These are phyloP conservation scores for Neocallimastix lanati DNA, from an alignment of 192 early-diverging fungal species.

Conservation along the genomic window DNA sequence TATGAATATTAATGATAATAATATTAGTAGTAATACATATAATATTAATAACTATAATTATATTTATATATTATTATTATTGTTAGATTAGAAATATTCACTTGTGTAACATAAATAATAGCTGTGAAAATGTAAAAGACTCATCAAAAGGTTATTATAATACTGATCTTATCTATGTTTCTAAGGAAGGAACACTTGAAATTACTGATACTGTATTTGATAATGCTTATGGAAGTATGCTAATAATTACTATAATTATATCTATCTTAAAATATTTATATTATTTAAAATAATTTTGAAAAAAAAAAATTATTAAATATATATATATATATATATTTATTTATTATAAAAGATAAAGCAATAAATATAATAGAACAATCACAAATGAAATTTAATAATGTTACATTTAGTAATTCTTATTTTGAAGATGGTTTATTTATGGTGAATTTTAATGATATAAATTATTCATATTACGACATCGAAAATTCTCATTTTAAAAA, in stretches of 20 bases:
- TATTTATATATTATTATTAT: no score
- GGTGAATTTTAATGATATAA: neutral
- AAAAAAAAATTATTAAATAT: no score
- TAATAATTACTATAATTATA: no score
- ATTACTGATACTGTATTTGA: neutral
- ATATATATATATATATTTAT: no score
- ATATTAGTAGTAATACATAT: no score
- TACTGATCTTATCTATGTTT: neutral
- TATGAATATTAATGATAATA: no score
- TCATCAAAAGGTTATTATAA: neutral
- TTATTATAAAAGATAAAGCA: no score
- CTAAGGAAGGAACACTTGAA: neutral
- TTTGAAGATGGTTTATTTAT: neutral
- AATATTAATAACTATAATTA: no score
- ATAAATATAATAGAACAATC: no score
- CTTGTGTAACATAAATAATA: neutral
- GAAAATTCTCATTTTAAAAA: neutral
- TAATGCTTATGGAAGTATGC: no score
- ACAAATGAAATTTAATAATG: neutral
- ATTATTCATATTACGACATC: neutral
- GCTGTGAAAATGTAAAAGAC: neutral
- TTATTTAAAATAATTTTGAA: no score
- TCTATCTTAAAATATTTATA: no score
- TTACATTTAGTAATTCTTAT: neutral
- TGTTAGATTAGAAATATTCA: neutral